phyloP scores from a whole-genome alignment of 1,139 yeast genomes.

The Candida neerlandica region DNA sequence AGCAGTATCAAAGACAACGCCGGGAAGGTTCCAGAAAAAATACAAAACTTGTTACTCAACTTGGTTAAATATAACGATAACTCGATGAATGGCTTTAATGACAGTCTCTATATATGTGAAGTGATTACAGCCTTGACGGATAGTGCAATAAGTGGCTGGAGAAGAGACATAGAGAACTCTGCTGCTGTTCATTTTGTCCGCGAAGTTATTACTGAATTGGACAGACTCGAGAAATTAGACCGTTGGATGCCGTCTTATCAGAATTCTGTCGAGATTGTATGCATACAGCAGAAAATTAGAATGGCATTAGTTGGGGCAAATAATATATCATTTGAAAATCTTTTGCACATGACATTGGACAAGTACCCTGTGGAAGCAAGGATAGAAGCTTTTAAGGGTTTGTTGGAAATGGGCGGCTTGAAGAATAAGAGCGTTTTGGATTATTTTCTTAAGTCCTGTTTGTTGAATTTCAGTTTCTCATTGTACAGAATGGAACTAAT shows the following conservation, averaged over 20 bases:
- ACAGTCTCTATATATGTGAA: constrained; percentile 64
- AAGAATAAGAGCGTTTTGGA: constrained; percentile 60
- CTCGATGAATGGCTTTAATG: constrained; percentile 74
- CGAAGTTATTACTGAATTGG: constrained; percentile 50
- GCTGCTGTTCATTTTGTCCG: constrained; percentile 22
- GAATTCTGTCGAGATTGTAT: constrained; percentile 56
- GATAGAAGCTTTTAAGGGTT: constrained; percentile 67
- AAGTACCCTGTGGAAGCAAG: constrained; percentile 57
- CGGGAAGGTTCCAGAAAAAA: constrained; percentile 68
- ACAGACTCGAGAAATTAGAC: constrained; percentile 78
- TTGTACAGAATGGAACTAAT: constrained; percentile 55
- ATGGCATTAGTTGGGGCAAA: constrained; percentile 62
- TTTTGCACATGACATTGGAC: constrained; percentile 54
- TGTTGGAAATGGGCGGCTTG: constrained; percentile 76
- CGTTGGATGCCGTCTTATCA: constrained; percentile 84
- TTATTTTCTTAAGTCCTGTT: constrained; percentile 61
- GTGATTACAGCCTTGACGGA: constrained; percentile 59
- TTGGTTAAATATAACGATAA: constrained; percentile 85
- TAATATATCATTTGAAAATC: constrained; percentile 51
- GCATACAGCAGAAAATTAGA: constrained; percentile 59
- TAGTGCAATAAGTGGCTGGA: constrained; percentile 32
- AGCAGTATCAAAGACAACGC: constrained; percentile 60
- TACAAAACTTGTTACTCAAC: constrained; percentile 67
- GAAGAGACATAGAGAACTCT: constrained; percentile 3
- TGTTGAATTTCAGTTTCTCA: constrained; percentile 54